Conservation (phyloP, 345 rosid species). For the Arabidopsis suecica region DNA sequence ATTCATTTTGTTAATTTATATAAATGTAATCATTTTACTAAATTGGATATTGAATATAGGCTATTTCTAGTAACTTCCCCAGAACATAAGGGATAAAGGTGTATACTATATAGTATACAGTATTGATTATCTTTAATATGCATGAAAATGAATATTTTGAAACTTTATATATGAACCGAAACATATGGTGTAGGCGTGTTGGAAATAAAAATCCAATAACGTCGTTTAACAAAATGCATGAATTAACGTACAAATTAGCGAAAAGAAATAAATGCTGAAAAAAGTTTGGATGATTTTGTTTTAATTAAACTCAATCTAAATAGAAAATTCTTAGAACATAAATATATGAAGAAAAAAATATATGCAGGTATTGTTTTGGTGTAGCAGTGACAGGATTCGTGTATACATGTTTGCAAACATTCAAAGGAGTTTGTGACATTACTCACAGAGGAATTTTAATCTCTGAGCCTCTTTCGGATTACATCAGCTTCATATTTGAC, state of each 20-base stretch:
- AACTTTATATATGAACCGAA: not conserved
- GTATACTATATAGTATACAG: not conserved
- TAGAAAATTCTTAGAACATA: not conserved
- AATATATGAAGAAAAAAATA: too few relatives aligned
- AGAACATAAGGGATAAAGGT: not conserved
- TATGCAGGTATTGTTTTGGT: slow-evolving; percentile 67
- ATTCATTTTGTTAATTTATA: not conserved
- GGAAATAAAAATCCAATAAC: not conserved
- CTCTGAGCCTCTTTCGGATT: slow-evolving; percentile 68
- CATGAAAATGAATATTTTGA: not conserved
- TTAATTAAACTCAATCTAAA: not conserved
- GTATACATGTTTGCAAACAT: slow-evolving; percentile 70
- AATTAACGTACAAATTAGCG: not conserved
- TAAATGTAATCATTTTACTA: not conserved
- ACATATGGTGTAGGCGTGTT: too few relatives aligned
- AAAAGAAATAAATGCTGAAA: too few relatives aligned
- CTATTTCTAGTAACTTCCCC: not conserved
- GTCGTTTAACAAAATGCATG: not conserved
- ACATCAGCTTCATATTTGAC: slow-evolving; percentile 67
- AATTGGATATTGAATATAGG: not conserved
- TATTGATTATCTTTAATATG: not conserved
- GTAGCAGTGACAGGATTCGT: slow-evolving; percentile 53
- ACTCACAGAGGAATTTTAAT: slow-evolving; percentile 68
- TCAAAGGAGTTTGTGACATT: slow-evolving; percentile 71
- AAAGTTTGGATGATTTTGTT: not conserved